Conservation (phyloP, 495 filamentous ascomycete species). For the Trichoderma gamsii region DNA sequence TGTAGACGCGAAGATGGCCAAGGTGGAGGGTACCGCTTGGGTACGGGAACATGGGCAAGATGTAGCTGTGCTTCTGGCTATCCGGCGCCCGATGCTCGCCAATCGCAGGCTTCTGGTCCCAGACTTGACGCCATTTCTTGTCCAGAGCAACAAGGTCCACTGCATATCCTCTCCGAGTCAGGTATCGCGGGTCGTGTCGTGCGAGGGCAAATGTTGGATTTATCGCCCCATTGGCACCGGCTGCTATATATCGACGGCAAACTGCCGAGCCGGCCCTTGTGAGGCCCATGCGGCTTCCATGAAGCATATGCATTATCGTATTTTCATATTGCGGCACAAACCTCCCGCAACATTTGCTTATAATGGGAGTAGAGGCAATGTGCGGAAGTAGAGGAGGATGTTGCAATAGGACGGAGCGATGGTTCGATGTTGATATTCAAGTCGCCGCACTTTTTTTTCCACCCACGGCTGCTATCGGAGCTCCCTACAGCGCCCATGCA, state of each 20-base stretch:
- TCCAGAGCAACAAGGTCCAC: conserved; percentile 63
- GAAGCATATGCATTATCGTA: conserved; percentile 27
- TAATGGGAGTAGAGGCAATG: background rate
- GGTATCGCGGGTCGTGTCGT: background rate
- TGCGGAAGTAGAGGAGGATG: background rate
- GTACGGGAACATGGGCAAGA: conserved; percentile 91
- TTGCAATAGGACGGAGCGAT: conserved; percentile 6
- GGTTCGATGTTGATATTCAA: background rate
- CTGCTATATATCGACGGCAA: conserved; percentile 3
- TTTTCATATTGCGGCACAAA: background rate
- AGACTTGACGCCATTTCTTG: conserved; percentile 60
- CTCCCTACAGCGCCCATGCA: background rate
- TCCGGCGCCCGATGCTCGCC: conserved; percentile 17
- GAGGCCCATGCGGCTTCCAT: conserved; percentile 29
- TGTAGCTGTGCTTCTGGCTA: conserved; percentile 51
- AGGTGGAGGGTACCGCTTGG: conserved; percentile 86
- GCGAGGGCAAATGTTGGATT: background rate
- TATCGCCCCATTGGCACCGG: background rate
- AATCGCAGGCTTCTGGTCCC: conserved; percentile 40
- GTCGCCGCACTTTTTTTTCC: conserved; percentile 1
- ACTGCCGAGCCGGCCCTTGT: conserved; percentile 19
- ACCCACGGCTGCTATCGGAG: background rate
- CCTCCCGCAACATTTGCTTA: background rate
- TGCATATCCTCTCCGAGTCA: conserved; percentile 3
- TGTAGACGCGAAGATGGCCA: conserved; percentile 84